Evolutionary conservation across 306 rosid genomes (phyloP), one percentile per base, ranked within the genome.

Genomic region (Macrotyloma uniflorum): DNA sequence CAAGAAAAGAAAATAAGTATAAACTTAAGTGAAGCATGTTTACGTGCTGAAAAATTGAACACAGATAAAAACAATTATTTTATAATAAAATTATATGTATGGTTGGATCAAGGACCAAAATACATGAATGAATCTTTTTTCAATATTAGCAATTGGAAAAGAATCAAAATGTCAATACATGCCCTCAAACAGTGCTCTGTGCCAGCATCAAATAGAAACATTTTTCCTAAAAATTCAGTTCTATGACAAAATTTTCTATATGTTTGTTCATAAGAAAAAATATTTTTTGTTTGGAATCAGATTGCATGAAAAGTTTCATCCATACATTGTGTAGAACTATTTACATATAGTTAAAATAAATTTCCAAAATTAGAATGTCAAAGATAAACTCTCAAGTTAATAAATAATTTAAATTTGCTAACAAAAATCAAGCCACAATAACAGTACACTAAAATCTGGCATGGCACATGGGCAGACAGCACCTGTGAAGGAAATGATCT

Each of bases 1-100:
- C 77, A 71, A 68, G 69, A 80, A 74, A 75, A 20, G 16, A 32
- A 77, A 79, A 69, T 6, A 51, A 26, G 68, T 36, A 43, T 40
- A 32, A 67, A 70, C 49, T 16, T 45, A 1, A 15, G 22, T 19
- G 63, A 61, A 78, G 10, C 51, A 2, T 26, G 36, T 74, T 42
- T 16, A 59, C 2, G 35, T 28, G 47, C 22, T 18, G n/a, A 12
- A 57, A 43, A 77, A 40, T 70, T 14, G 43, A 33, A 12, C 26
- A 55, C 49, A 19, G 35, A 66, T 23, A 45, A 65, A 73, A 72
- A 35, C 36, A 42, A 62, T 35, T 32, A 18, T 14, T 77, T 54
- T 35, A 32, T n/a, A 45, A 57, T 16, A 49, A 38, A 55, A 10
- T 24, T 33, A 72, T 20, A 66, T 3, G 12, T 45, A 19, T 4